Percentiles rank a stretch among this genome's conserved stretches.
Conservation (phyloP, 2,329 filamentous ascomycete species). For the Colletotrichum navitas region DNA sequence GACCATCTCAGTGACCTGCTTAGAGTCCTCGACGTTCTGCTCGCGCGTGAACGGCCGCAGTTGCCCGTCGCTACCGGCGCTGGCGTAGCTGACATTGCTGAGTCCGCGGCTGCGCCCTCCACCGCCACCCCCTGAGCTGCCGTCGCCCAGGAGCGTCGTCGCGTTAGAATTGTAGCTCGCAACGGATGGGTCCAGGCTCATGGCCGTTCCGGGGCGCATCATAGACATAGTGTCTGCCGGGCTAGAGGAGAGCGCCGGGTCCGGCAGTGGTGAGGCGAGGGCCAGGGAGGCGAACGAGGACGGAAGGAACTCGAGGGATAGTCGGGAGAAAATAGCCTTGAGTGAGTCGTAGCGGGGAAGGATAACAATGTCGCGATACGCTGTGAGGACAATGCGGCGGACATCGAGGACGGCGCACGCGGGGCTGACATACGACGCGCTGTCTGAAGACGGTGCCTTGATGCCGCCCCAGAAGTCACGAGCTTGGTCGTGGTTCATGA, state of each 20-base stretch:
- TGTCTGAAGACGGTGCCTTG: slow-evolving; percentile 56
- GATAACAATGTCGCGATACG: slow-evolving; percentile 90
- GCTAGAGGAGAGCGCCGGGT: slow-evolving; percentile 62
- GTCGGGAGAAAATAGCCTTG: slow-evolving; percentile 88
- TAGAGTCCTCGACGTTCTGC: slow-evolving; percentile 74
- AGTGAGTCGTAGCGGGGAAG: slow-evolving; percentile 89
- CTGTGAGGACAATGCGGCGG: slow-evolving; percentile 86
- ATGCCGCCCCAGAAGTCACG: slow-evolving; percentile 91
- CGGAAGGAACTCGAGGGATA: slow-evolving; percentile 83
- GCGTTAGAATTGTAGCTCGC: slow-evolving; percentile 84
- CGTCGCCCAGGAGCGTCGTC: slow-evolving; percentile 82
- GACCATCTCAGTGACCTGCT: slow-evolving; percentile 92
- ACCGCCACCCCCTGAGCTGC: slow-evolving; percentile 63
- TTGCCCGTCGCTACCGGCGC: slow-evolving; percentile 61
- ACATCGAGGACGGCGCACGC: slow-evolving; percentile 79
- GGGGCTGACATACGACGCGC: slow-evolving; percentile 58
- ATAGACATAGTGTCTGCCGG: slow-evolving; percentile 57
- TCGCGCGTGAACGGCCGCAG: slow-evolving; percentile 68
- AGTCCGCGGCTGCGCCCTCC: slow-evolving; percentile 82
- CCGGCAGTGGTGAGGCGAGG: slow-evolving; percentile 65
- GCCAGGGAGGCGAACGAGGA: slow-evolving; percentile 65
- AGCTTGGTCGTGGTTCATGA: slow-evolving; percentile 83
- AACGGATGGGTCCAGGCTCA: slow-evolving; percentile 79
- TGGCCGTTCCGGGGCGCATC: slow-evolving; percentile 77
- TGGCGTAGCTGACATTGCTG: slow-evolving; percentile 82